These are phyloP conservation scores for Forsythia suspensa DNA, from an alignment of 257 asterid genomes.

Conservation along the genomic window DNA sequence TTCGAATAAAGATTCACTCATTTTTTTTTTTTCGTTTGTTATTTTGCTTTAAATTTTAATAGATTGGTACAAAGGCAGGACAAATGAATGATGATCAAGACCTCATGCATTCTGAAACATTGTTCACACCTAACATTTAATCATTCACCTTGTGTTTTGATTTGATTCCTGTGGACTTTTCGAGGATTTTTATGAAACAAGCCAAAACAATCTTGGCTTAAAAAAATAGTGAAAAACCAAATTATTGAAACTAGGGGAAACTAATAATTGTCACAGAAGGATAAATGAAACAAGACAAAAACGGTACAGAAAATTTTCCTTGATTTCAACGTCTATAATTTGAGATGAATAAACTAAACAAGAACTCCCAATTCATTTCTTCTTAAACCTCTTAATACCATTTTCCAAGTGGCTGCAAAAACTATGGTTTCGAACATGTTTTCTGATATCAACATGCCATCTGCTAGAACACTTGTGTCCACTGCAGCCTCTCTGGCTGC, in stretches of 20 bases:
- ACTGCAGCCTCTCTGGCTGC: constrained; percentile 54
- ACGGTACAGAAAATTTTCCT: neutral
- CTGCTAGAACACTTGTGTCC: constrained; percentile 41
- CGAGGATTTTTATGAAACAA: neutral
- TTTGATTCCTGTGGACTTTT: neutral
- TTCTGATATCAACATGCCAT: constrained; percentile 33
- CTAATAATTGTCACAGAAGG: neutral
- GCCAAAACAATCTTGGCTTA: neutral
- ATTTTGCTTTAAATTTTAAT: no score
- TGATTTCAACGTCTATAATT: neutral
- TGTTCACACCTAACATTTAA: neutral
- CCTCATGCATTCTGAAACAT: neutral
- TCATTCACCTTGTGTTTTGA: neutral
- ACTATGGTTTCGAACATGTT: constrained; percentile 32
- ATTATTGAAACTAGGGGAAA: neutral
- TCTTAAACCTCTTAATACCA: neutral
- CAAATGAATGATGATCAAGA: neutral
- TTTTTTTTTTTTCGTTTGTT: no score
- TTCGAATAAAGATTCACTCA: no score
- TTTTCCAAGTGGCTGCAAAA: constrained; percentile 1
- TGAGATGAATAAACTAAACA: neutral
- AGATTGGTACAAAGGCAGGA: no score
- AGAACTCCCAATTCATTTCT: neutral
- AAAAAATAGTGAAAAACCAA: neutral
- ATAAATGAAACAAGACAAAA: neutral